Evolutionary conservation across 192 early-diverging fungal genomes (phyloP).

Genomic region (Entomortierella chlamydospora): DNA sequence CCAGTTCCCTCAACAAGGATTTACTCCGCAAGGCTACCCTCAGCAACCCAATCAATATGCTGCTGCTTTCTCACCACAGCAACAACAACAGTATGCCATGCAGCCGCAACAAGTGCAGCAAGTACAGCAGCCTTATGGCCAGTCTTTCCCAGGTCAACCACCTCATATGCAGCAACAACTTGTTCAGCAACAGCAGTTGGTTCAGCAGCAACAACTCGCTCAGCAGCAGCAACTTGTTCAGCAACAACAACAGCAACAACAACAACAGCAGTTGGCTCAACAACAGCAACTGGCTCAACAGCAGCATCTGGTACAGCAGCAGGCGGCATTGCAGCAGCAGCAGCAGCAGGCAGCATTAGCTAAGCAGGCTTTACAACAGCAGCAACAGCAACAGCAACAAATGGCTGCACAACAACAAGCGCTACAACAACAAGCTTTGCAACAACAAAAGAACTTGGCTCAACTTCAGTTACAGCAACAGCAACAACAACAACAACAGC

Average conservation of each 20-base stretch:
- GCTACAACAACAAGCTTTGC: not conserved
- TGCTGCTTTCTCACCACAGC: conserved; percentile 11
- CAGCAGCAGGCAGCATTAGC: conserved; percentile 25
- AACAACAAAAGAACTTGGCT: not conserved
- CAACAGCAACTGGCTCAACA: conserved; percentile 33
- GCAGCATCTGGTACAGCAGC: conserved; percentile 14
- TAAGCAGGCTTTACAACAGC: conserved; percentile 22
- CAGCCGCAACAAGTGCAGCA: conserved; percentile 37
- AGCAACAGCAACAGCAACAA: conserved; percentile 33
- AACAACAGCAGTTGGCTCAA: conserved; percentile 37
- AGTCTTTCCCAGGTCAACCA: conserved; percentile 14
- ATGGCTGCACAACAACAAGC: conserved; percentile 14
- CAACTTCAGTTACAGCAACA: not conserved
- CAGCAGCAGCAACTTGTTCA: conserved; percentile 25
- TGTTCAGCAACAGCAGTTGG: conserved; percentile 6
- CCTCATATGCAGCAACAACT: conserved; percentile 36
- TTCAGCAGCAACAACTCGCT: conserved; percentile 25
- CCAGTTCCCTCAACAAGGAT: conserved; percentile 32
- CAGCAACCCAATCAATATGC: conserved; percentile 37
- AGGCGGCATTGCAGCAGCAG: conserved; percentile 17
- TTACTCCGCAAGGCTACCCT: conserved; percentile 34
- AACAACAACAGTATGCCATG: conserved; percentile 35
- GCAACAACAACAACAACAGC: conserved; percentile 5
- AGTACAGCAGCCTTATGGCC: conserved; percentile 14
- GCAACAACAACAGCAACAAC: conserved; percentile 31